Conservation (phyloP, 257 asterid species). For the Dorcoceras hygrometricum region DNA sequence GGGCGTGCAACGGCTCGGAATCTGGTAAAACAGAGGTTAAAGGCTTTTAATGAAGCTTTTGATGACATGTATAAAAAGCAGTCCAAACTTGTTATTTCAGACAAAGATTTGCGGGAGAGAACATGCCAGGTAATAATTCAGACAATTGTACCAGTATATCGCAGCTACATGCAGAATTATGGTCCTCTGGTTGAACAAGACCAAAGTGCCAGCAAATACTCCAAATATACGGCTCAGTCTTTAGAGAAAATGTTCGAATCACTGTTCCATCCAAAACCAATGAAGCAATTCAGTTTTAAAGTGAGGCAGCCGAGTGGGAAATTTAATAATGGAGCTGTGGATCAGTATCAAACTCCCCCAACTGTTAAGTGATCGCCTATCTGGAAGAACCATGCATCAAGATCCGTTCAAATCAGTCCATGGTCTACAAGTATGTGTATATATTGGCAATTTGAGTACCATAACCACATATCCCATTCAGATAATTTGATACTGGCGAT, state of each 20-base stretch:
- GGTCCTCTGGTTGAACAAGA: slow-evolving; percentile 91
- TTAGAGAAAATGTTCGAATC: slow-evolving; percentile 67
- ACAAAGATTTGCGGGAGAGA: slow-evolving; percentile 67
- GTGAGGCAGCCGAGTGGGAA: slow-evolving; percentile 58
- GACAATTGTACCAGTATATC: slow-evolving; percentile 78
- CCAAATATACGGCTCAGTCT: slow-evolving; percentile 63
- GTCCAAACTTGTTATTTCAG: slow-evolving; percentile 51
- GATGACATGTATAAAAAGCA: slow-evolving; percentile 73
- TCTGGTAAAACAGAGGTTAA: slow-evolving; percentile 72
- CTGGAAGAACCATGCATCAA: background rate
- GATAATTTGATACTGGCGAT: background rate
- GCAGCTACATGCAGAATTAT: slow-evolving; percentile 91
- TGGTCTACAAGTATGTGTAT: slow-evolving; percentile 11
- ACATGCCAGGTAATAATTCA: slow-evolving; percentile 52
- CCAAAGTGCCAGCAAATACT: slow-evolving; percentile 61
- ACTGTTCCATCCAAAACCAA: slow-evolving; percentile 55
- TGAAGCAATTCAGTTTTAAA: slow-evolving; percentile 70
- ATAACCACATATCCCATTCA: background rate
- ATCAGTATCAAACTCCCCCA: slow-evolving; percentile 48
- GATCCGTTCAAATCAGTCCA: background rate
- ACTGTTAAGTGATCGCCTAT: slow-evolving; percentile 30
- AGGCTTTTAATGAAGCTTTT: slow-evolving; percentile 70
- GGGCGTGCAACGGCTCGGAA: slow-evolving; percentile 86
- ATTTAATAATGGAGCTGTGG: slow-evolving; percentile 42
- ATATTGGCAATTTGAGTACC: slow-evolving; percentile 12